Evolutionary conservation across 495 filamentous ascomycete species (phyloP).

Genomic region (Aspergillus campestris): DNA sequence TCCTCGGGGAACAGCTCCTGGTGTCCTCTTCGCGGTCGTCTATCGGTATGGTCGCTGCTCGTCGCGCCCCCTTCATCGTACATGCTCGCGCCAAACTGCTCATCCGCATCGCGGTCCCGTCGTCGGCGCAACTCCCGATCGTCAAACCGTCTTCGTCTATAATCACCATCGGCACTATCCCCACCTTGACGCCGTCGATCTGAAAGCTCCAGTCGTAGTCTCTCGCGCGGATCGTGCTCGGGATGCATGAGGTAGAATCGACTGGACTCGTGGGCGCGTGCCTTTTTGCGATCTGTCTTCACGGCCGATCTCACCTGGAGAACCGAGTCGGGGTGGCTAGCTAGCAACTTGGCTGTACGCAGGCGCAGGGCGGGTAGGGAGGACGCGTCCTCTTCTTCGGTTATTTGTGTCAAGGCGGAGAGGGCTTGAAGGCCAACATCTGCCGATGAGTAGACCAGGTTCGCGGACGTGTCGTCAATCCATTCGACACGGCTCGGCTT

Average conservation of each 20-base stretch:
- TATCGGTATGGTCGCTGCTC: constrained; percentile 21
- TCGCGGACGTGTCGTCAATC: constrained; percentile 91
- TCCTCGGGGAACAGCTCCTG: constrained; percentile 47
- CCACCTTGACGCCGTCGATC: constrained; percentile 46
- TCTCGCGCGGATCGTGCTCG: constrained; percentile 75
- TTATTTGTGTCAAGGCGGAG: constrained; percentile 45
- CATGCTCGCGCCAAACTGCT: constrained; percentile 60
- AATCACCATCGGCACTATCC: constrained; percentile 51
- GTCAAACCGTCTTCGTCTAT: constrained; percentile 48
- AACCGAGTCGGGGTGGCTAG: constrained; percentile 56
- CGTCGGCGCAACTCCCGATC: constrained; percentile 47
- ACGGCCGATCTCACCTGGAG: constrained; percentile 69
- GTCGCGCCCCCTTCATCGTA: constrained; percentile 54
- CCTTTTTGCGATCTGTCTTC: constrained; percentile 66
- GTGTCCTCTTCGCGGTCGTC: constrained; percentile 19
- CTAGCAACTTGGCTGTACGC: constrained; percentile 54
- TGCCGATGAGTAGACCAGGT: constrained; percentile 64
- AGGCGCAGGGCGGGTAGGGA: constrained; percentile 39
- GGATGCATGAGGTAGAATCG: constrained; percentile 88
- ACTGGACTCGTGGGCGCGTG: constrained; percentile 68
- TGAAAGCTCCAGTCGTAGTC: constrained; percentile 42
- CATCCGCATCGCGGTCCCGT: constrained; percentile 41
- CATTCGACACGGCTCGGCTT: constrained; percentile 65
- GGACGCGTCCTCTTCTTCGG: constrained; percentile 28
- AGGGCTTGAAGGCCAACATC: constrained; percentile 68